A percentile compares a stretch with the other conserved stretches of the same genome.
Evolutionary conservation across 352 stramenopile species (phyloP).

Genomic region (Elongisporangium prolatum): DNA sequence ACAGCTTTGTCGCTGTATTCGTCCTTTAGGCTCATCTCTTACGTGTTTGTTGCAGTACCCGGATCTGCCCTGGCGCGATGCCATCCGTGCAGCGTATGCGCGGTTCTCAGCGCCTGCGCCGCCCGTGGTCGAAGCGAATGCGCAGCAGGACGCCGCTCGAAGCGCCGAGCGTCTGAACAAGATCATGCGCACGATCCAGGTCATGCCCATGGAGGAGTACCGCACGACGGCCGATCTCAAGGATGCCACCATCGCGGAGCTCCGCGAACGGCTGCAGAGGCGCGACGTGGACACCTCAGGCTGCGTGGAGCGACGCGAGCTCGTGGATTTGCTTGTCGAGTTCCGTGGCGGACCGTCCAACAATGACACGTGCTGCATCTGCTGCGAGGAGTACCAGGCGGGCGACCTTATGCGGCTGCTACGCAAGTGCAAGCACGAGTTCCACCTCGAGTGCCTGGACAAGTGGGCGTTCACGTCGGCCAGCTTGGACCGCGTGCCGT

Average conservation of each 20-base stretch:
- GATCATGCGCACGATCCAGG: slow-evolving; percentile 71
- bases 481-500: slow-evolving; percentile 57
- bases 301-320: slow-evolving; percentile 67
- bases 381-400: slow-evolving; percentile 80
- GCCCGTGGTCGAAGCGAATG: slow-evolving; percentile 30
- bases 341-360: slow-evolving; percentile 76
- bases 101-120: slow-evolving; percentile 28
- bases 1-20: background rate
- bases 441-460: slow-evolving; percentile 86
- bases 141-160: slow-evolving; percentile 21
- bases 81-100: slow-evolving; percentile 50
- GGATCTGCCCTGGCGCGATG: slow-evolving; percentile 51
- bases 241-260: slow-evolving; percentile 46
- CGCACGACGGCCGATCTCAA: slow-evolving; percentile 52
- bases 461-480: slow-evolving; percentile 84
- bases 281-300: slow-evolving; percentile 52
- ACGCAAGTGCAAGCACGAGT: slow-evolving; percentile 83
- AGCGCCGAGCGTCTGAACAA: slow-evolving; percentile 63
- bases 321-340: slow-evolving; percentile 63
- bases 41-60: slow-evolving; percentile 21
- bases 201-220: slow-evolving; percentile 82
- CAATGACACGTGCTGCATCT: slow-evolving; percentile 87
- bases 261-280: slow-evolving; percentile 70
- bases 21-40: background rate
- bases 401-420: slow-evolving; percentile 75